Base-by-base conservation (phyloP, 768 basidiomycete species). In the Tephrocybe rancida region DNA sequence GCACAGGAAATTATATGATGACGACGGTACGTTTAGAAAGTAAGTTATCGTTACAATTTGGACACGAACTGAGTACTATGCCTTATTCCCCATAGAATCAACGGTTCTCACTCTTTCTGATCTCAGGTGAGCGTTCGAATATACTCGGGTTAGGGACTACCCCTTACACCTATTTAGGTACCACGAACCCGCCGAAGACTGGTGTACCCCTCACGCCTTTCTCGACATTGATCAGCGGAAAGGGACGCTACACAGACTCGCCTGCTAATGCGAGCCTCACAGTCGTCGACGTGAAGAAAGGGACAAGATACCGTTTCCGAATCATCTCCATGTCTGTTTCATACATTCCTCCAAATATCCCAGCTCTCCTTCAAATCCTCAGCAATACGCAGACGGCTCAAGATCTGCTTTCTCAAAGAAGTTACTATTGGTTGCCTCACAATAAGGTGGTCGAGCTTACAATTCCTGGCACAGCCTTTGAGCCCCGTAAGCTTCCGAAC, bases 371-470 rank as follows among this genome's bases (percentile, higher is more conserved):
- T 14, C 79, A 83, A 57, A 78, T 82, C 43, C 56, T 82, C 21
- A 79, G 75, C 53, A 80, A 80, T 10, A 67, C 72, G 2, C 64
- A 68, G n/a, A 57, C 52, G 1, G 73, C 77, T 0, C 68, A 73
- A 26, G 71, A 75, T 30, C 57, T 83, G 19, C 67, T 77, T 1
- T 69, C 75, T 0, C 37, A 64, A 0, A 78, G 78, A 11, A 69
- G 72, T 21, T 70, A 81, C 8, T 81, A 74, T 49, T 60, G 64
- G 7, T 61, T 84, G 13, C 78, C 79, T 0, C 50, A 59, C 3
- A 77, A 82, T 59, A 69, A 76, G 44, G 70, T 74, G 18, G 69
- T 84, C 49, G 82, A 84, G 52, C 26, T 84, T 11, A 71, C 71
- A 8, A 68, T 82, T 27, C 71, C 73, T 13, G 73, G 74, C 44